Base-by-base conservation (phyloP, 2,329 filamentous ascomycete species). In the Annulohypoxylon truncatum region DNA sequence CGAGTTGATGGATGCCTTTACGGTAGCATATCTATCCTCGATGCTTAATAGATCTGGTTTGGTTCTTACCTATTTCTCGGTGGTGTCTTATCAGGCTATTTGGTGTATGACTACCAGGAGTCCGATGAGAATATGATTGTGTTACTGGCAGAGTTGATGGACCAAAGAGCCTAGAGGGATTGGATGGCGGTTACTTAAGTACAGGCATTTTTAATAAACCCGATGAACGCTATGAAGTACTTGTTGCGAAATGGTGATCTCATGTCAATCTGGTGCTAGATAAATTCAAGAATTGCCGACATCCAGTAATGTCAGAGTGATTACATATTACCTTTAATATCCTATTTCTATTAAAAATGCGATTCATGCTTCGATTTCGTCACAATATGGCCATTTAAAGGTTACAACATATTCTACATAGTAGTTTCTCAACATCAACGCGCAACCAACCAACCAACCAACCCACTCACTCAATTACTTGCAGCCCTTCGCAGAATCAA, bases 11-110 rank as follows among this genome's bases (percentile, higher is more conserved):
- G 62, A 71, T 64, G 61, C 63, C 66, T 60, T 66, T 35, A 42
- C 31, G 69, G 24, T 57, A 53, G 69, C 38, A 68, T 71, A 70
- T 53, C 51, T 66, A 53, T 51, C 69, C 68, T 69, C 63, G 55
- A 69, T 57, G 70, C 67, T 65, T 70, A 69, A 72, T 74, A 73
- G 70, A 75, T 61, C 62, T 55, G 61, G 55, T 60, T 59, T 65
- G 59, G 67, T 63, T 64, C 50, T 68, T 63, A 42, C 29, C 46
- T 65, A 59, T 61, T 63, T 52, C 56, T 55, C 56, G 35, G 47
- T 22, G 31, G 38, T 18, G 24, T 42, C 26, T 61, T 38, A 22
- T 53, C 48, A 31, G 55, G 33, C 58, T 63, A 4, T 31, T 62
- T 64, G 54, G 61, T 64, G 50, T 47, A 55, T 40, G 13, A 22